Evolutionary conservation across 306 rosid genomes (phyloP), one percentile per base, ranked within the genome.

Genomic region (Cercis canadensis): DNA sequence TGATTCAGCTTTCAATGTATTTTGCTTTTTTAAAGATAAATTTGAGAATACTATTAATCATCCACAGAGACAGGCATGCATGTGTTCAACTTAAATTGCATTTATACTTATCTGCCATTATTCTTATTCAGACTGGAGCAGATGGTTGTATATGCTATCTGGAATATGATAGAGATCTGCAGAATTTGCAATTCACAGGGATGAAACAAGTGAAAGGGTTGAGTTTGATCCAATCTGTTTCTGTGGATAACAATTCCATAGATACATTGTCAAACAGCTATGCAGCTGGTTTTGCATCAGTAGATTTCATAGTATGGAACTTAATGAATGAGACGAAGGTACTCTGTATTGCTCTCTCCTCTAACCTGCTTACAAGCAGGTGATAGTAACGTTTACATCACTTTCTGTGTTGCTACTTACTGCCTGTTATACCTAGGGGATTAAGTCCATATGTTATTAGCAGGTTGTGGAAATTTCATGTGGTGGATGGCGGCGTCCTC

Each of bases 401-500:
- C 8, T 52, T 17, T 40, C 60, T 33, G 37, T 36, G 19, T 65
- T 75, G 51, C 53, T 53, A 51, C 72, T 43, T 66, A 29, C 61
- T 40, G 62, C 53, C 54, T 62, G 14, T 57, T 73, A 37, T 59
- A 53, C 47, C 62, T 34, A 39, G 63, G 81, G 44, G 5, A 70
- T 74, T 75, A 49, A 69, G n/a, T 54, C 65, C 63, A 16, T 39
- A 67, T 70, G 56, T 52, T 19, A 9, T 43, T 61, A 60, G 57
- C 86, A 94, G 98, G 90, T 94, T 71, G 69, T 90, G 78, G 89
- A 78, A 81, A 81, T 94, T 57, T 85, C 92, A 41, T 94, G 98
- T 65, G 98, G 97, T 74, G 98, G 98, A 77, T 94, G 98, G 98
- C 88, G 98, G 37, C 95, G 98, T 29, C 97, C 96, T 50, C 94